Base-by-base conservation (phyloP, 2,329 filamentous ascomycete species). In the Pseudohalonectria lignicola region DNA sequence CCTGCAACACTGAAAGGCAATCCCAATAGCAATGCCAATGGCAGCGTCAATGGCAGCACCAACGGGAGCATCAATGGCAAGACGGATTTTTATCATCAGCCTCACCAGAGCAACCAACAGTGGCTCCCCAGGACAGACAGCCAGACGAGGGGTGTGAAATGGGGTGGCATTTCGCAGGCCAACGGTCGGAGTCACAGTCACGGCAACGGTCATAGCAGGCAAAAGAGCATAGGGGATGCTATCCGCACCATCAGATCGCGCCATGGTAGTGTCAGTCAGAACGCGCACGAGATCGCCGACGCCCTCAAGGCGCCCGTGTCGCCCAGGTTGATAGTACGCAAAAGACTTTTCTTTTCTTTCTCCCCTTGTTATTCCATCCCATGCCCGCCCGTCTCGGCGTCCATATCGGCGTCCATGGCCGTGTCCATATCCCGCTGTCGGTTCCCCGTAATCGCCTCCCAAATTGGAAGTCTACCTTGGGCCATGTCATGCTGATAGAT, bases 221-320 rank as follows among this genome's bases (percentile, higher is more conserved):
- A 92, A 56, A 93, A 90, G 69, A 94, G 87, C 60, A 74, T 95
- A 49, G 79, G 78, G 51, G 86, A 94, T 59, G 86, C 90, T n/a
- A 74, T 95, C 47, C 78, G 76, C 49, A 87, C 78, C 3, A 90
- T 95, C 50, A 72, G 86, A 47, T 79, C 75, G 28, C 74, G 87
- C 50, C 85, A 81, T 51, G 85, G 76, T 37, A 96, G 88, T 57
- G 80, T 95, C 50, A 88, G 80, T 63, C 85, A 90, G 56, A 94
- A 94, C 62, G 88, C 87, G 39, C 86, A 93, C 43, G 90, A 96
- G 60, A 77, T 98, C 51, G 88, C 87, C 32, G 86, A 92, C 58
- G 87, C 88, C 37, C 71, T 98, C 43, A 85, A 82, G 53, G 90
- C 88, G 29, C 92, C 92, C 5, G 72, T 98, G 23, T 96, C 90